A percentile compares a stretch with the other conserved stretches of the same genome.
Evolutionary conservation across 1,284 basidiomycete genomes (phyloP).

Genomic region (Cutaneotrichosporon dermatis): DNA sequence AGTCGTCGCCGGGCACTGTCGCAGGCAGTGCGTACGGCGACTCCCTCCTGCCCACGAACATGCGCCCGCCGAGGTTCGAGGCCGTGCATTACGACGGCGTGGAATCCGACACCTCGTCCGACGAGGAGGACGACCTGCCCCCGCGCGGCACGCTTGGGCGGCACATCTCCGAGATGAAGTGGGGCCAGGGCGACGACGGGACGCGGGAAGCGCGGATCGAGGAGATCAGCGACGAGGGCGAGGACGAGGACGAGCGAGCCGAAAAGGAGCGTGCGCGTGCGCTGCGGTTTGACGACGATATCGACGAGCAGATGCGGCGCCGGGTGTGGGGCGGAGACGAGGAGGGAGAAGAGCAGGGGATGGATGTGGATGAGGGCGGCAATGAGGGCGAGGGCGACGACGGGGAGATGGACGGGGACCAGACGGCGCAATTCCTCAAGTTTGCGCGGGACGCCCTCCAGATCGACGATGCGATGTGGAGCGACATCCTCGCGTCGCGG

Average conservation of each 20-base stretch:
- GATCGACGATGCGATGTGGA: constrained; percentile 77
- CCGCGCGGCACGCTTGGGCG: constrained; percentile 35
- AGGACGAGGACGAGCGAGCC: constrained; percentile 21
- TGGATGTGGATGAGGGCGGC: constrained; percentile 73
- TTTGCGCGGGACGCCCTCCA: constrained; percentile 86
- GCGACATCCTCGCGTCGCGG: constrained; percentile 70
- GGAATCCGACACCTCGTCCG: constrained; percentile 64
- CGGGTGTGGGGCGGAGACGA: constrained; percentile 64
- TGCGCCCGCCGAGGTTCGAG: constrained; percentile 69
- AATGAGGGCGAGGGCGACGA: not conserved
- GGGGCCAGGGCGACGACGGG: constrained; percentile 19
- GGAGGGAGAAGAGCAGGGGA: constrained; percentile 56
- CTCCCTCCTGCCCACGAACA: constrained; percentile 42
- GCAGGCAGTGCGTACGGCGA: constrained; percentile 12
- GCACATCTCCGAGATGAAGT: constrained; percentile 37
- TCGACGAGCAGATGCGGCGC: constrained; percentile 74
- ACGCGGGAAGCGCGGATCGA: constrained; percentile 30
- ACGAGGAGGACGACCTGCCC: constrained; percentile 54
- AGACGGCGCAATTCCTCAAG: constrained; percentile 85
- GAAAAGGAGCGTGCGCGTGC: constrained; percentile 11
- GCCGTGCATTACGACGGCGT: constrained; percentile 73
- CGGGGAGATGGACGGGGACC: not conserved
- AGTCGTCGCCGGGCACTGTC: constrained; percentile 2
- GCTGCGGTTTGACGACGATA: constrained; percentile 60
- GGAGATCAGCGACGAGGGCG: constrained; percentile 23